Base-by-base conservation (phyloP, 176 grass and related monocot species). In the Avena sativa region DNA sequence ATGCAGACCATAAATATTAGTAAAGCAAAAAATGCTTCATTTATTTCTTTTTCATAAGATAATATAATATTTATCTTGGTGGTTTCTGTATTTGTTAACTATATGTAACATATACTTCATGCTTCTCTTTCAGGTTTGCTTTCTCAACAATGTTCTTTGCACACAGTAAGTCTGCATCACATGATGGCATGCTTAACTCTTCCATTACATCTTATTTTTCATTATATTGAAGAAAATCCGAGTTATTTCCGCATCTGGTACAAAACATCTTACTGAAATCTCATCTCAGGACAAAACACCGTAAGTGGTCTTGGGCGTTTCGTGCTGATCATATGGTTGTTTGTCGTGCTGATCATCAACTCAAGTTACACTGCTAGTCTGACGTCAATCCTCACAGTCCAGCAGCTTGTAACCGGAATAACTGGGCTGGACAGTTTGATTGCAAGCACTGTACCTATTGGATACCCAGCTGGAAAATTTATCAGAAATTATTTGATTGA, bases 111-210 rank as follows among this genome's bases (percentile, higher is more conserved):
- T 13, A 75, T 87, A 13, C 19, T 82, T 19, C 38, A 64, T 91
- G 47, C 43, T 86, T 89, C 68, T 74, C 26, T 60, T 90, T 84
- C 89, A 95, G 95, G 95, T 98, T 98, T 79, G 95, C 86, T 84
- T 94, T 98, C 93, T 98, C 96, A 57, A 98, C 96, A 28, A 92
- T 98, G 91, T 98, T 98, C 78, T 95, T 92, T 49, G 20, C 93
- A 57, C 96, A 95, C 65, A 92, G 96, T 98, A 92, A 87, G 93
- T 94, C 79, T 84, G 62, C 32, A 78, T 71, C 50, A 12, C 52
- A 50, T 71, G 52, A 59, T 62, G 63, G 57, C 82, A 67, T 49
- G 62, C 72, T 74, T 79, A 71, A 89, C 28, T 59, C 65, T 90
- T 83, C 44, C 59, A 58, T 67, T 67, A 14, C 28, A 36, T 67